These are phyloP conservation scores for Penicillium angulare DNA, from an alignment of 495 filamentous ascomycete species.

Conservation along the genomic window DNA sequence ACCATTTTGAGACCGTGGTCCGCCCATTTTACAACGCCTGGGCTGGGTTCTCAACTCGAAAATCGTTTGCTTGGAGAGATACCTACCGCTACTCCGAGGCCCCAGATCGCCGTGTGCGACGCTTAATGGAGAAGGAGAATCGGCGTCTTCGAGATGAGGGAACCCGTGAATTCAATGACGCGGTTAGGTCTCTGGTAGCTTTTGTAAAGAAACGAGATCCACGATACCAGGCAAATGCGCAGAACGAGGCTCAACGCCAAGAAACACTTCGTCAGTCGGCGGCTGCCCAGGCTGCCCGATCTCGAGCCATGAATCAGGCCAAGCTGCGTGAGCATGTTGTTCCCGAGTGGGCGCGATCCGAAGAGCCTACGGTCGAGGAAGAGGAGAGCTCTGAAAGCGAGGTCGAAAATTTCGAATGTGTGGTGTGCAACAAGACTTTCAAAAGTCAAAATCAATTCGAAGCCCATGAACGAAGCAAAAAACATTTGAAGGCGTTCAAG, in stretches of 20 bases:
- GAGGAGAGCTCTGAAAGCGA: constrained; percentile 54
- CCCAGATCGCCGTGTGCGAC: constrained; percentile 77
- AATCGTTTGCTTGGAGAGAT: constrained; percentile 89
- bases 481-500: constrained; percentile 82
- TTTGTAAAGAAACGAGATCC: constrained; percentile 95
- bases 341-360: constrained; percentile 74
- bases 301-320: constrained; percentile 75
- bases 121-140: constrained; percentile 96
- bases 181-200: constrained; percentile 79
- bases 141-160: constrained; percentile 77
- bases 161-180: constrained; percentile 87
- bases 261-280: constrained; percentile 74
- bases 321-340: constrained; percentile 63
- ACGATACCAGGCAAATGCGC: constrained; percentile 65
- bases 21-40: constrained; percentile 81
- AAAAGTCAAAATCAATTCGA: constrained; percentile 91
- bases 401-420: constrained; percentile 73
- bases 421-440: constrained; percentile 89
- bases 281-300: constrained; percentile 78
- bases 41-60: constrained; percentile 78
- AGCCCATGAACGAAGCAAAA: constrained; percentile 95
- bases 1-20: constrained; percentile 67
- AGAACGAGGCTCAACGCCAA: constrained; percentile 79
- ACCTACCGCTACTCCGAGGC: constrained; percentile 77
- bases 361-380: constrained; percentile 48